A percentile compares a stretch with the other conserved stretches of the same genome.
Evolutionary conservation across 2,329 filamentous ascomycete genomes (phyloP).

Genomic region (Aspergillus uvarum): DNA sequence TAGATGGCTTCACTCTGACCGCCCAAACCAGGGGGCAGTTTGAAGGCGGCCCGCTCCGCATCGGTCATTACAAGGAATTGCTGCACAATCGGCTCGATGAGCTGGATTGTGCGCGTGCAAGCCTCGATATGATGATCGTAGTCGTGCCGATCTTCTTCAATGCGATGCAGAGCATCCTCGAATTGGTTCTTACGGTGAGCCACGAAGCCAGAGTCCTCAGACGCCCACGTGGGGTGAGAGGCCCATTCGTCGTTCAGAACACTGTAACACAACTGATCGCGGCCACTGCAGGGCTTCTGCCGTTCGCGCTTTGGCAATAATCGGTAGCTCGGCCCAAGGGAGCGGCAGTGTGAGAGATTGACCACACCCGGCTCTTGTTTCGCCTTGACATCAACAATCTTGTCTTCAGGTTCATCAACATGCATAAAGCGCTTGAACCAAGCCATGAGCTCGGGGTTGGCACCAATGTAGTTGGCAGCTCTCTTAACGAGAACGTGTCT

Average conservation of each 20-base stretch:
- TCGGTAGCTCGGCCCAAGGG: conserved; percentile 93
- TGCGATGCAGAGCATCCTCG: conserved; percentile 90
- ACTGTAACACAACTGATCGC: conserved; percentile 88
- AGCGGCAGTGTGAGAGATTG: conserved; percentile 92
- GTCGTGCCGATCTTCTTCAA: conserved; percentile 96
- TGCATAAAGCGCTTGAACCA: conserved; percentile 85
- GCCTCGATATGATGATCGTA: conserved; percentile 99
- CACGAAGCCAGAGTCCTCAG: conserved; percentile 95
- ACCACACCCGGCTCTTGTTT: conserved; percentile 73
- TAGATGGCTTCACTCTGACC: conserved; percentile 96
- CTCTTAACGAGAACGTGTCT: conserved; percentile 78
- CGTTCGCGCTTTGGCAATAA: conserved; percentile 87
- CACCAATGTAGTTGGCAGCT: conserved; percentile 80
- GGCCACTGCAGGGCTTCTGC: conserved; percentile 86
- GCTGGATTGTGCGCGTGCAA: conserved; percentile 89
- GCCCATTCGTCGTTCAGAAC: conserved; percentile 98
- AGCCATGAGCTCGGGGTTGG: conserved; percentile 81
- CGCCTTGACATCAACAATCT: conserved; percentile 74
- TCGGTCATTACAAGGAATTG: conserved; percentile 79
- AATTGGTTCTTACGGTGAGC: conserved; percentile 95
- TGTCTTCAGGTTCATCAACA: conserved; percentile 69
- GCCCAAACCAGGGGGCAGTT: conserved; percentile 78
- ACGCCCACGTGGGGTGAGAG: conserved; percentile 97
- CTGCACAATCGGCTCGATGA: conserved; percentile 90
- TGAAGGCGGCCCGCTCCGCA: conserved; percentile 70